Percentiles rank a stretch among this genome's conserved stretches.
Evolutionary conservation across 2,329 filamentous ascomycete species (phyloP).

Genomic region (Claviceps paspali): DNA sequence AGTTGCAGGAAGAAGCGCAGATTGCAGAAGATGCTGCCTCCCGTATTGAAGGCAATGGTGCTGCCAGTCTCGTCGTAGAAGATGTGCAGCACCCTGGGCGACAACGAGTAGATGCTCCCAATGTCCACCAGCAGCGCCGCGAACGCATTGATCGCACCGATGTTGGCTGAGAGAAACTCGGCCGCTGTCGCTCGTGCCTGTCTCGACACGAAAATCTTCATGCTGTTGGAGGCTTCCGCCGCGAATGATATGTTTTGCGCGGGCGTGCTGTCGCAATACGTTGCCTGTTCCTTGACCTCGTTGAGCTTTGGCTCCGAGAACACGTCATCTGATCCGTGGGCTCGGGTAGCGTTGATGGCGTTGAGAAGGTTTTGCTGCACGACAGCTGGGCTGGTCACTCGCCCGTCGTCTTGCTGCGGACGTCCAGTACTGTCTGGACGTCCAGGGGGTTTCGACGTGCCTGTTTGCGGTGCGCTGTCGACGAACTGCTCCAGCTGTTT

Average conservation of each 20-base stretch:
- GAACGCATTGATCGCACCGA: constrained; percentile 51
- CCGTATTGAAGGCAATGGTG: constrained; percentile 85
- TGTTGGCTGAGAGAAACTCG: constrained; percentile 45
- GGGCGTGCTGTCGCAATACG: constrained; percentile 70
- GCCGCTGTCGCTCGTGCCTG: constrained; percentile 29
- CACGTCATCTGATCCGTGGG: constrained; percentile 59
- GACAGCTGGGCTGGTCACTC: constrained; percentile 43
- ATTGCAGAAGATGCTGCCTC: constrained; percentile 86
- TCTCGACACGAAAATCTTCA: constrained; percentile 58
- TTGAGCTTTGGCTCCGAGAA: constrained; percentile 58
- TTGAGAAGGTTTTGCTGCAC: constrained; percentile 59
- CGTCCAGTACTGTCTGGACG: constrained; percentile 1
- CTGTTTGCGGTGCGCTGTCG: constrained; percentile 14
- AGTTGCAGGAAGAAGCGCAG: constrained; percentile 72
- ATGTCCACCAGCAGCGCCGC: constrained; percentile 54
- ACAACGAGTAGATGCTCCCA: constrained; percentile 56
- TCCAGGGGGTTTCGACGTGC: not conserved
- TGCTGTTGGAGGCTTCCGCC: constrained; percentile 53
- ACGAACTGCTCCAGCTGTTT: constrained; percentile 29
- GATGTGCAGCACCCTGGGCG: constrained; percentile 57
- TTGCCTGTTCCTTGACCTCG: constrained; percentile 64
- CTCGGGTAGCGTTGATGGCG: constrained; percentile 63
- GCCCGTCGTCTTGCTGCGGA: constrained; percentile 28
- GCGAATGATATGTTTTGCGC: constrained; percentile 58
- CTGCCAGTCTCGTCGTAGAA: constrained; percentile 68